Base-by-base conservation (phyloP, 2,329 filamentous ascomycete genomes). In the Pseudogymnoascus sp. region DNA sequence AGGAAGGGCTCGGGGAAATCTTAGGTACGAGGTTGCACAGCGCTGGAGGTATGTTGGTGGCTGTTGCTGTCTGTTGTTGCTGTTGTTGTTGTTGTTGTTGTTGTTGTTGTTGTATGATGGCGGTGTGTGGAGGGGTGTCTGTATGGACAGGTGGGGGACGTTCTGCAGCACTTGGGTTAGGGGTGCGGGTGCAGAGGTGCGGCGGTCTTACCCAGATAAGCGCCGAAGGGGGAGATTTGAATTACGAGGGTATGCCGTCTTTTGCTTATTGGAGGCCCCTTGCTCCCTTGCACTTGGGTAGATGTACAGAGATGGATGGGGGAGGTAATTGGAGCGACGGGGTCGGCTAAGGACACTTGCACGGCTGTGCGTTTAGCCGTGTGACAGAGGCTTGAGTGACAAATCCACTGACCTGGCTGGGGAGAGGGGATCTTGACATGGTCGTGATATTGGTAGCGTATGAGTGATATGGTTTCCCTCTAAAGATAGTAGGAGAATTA, bases 81-180 rank as follows among this genome's bases (percentile, higher is more conserved):
- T 29, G 51, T 34, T 34, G 14, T 31, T 16, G 47, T 4, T 31
- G 31, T 34, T 29, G 51, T 34, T 29, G 51, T 34, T 34, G 14
- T 31, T 16, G 47, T 4, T 31, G 14, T 18, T 16, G 31, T 12
- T 34, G 31, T 34, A 16, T n/a, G 51, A n/a, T 57, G 29, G 51
- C 51, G 51, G 51, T 57, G 51, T 57, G 16, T 57, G n/a, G 29
- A 12, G 26, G 29, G 51, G 47, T 31, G 8, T 34, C 5, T 57
- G 29, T 57, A 21, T 57, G 29, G 51, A 34, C 10, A 1, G 51
- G n/a, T 51, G 45, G 47, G n/a, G 47, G 23, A 2, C 29, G 29
- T 57, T 57, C 51, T 57, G 29, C 51, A 57, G 51, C 51, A 57
- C 3, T 57, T 57, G 29, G 51, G 51, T 57, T 57, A 36, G 51